Conservation (phyloP, 306 rosid genomes). For the Medicago ruthenica region DNA sequence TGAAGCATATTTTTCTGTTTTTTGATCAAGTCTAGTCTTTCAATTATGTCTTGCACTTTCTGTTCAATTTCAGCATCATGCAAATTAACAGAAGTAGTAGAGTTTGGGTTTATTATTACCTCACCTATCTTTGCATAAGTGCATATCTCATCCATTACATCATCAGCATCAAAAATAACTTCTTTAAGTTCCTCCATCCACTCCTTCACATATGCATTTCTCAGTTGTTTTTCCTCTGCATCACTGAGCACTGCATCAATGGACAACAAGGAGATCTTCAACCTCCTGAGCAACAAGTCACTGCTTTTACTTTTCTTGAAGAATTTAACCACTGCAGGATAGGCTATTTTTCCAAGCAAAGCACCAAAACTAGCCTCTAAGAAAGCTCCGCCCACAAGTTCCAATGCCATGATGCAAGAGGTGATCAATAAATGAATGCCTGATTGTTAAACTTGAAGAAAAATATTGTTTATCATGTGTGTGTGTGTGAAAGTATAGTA, state of each 20-base stretch:
- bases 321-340: conserved; percentile 38
- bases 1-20: conserved; percentile 42
- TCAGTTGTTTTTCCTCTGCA: conserved; percentile 57
- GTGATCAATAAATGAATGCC: background rate
- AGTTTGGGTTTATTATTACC: background rate
- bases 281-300: background rate
- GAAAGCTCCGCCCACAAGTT: conserved; percentile 53
- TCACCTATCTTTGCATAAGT: conserved; percentile 9
- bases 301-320: conserved; percentile 25
- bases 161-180: conserved; percentile 47
- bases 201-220: conserved; percentile 42
- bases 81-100: background rate
- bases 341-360: conserved; percentile 38
- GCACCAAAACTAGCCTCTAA: conserved; percentile 45
- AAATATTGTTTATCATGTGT: background rate
- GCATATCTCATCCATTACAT: conserved; percentile 49
- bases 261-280: conserved; percentile 46
- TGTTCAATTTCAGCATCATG: conserved; percentile 13
- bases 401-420: conserved; percentile 43
- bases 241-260: conserved; percentile 45
- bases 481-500: background rate
- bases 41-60: conserved; percentile 31
- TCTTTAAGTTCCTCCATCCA: conserved; percentile 55
- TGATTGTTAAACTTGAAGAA: background rate
- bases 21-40: conserved; percentile 45